Base-by-base conservation (phyloP, 352 stramenopile species). In the Phytophthora constricta region DNA sequence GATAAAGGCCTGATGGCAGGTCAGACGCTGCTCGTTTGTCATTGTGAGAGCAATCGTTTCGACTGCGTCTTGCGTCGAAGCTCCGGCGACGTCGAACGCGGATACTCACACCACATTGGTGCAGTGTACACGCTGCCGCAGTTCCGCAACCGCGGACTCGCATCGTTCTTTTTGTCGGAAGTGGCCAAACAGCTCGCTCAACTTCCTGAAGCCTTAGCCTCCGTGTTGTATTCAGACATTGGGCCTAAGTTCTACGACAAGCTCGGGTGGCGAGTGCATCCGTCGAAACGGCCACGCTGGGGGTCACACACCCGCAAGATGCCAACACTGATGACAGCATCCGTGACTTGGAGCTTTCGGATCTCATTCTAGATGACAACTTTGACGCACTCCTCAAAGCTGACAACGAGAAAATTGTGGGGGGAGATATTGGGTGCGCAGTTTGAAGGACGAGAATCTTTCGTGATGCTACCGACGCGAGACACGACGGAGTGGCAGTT, bases 401-500 rank as follows among this genome's bases (percentile, higher is more conserved):
- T 17, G 81, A 90, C 57, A 80, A 83, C 37, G 55, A 50, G 4
- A 66, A 63, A 7, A 23, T 84, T 4, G 26, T 76, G 22, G 22
- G 58, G 0, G 72, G n/a, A 90, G 43, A 58, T 87, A 34, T 58
- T 28, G 1, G 58, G 53, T 25, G 43, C 45, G 9, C 50, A 48
- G 23, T 79, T 82, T 57, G 42, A 67, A 17, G 50, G 37, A 5
- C 53, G 47, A 41, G 67, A 77, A 20, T 72, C 79, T n/a, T 86
- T 85, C 51, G 61, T 76, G 37, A 47, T 70, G 20, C 53, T 87
- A 5, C 66, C 76, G 4, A 77, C 81, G 31, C 75, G 72, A 9
- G 69, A 80, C 58, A 80, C 81, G 34, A 70, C 85, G 46, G 76
- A 87, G 59, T 89, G 78, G 80, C 77, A 84, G 55, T 85, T 85